Evolutionary conservation across 2,329 filamentous ascomycete species (phyloP), one percentile per base, ranked within the genome.

Genomic region (Taxawa tesnikishii): DNA sequence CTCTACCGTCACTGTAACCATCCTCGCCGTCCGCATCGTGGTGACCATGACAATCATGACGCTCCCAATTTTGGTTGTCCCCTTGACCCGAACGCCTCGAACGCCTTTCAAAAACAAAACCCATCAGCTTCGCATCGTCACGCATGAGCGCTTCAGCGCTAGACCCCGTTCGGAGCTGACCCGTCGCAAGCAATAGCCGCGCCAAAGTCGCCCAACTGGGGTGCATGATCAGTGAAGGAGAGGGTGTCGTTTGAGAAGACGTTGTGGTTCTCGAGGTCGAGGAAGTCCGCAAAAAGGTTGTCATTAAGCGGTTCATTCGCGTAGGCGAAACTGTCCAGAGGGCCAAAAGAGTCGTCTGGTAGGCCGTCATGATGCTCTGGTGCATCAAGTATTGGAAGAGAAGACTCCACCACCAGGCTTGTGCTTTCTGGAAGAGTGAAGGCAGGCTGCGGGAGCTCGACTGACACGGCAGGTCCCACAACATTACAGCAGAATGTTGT

Each of bases 401-500:
- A 26, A 28, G 38, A 29, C 33, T 39, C 37, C 39, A 38, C 30
- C 37, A 30, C 36, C 28, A 32, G 29, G 31, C 37, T 36, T 31
- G 32, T 28, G 29, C 25, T 24, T 37, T 38, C 32, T 31, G 17
- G 12, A 23, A 31, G 19, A 26, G 14, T 28, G 28, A 28, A 21
- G 18, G 32, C 15, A 27, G 23, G 43, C 40, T 45, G 44, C 34
- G 46, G 44, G 36, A 40, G 48, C 45, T 50, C 80, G 82, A 88
- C 79, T 75, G 90, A 96, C 90, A 98, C 90, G 81, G 90, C 90
- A 93, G 90, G 90, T 94, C 90, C 63, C 80, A 96, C 90, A 96
- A 94, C 88, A 94, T 79, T 87, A 73, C 90, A 72, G 90, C 90
- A 96, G 90, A 87, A 94, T 92, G 87, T 94, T 94, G 90, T 94